Conservation (phyloP, 257 asterid species). For the Primulina eburnea region DNA sequence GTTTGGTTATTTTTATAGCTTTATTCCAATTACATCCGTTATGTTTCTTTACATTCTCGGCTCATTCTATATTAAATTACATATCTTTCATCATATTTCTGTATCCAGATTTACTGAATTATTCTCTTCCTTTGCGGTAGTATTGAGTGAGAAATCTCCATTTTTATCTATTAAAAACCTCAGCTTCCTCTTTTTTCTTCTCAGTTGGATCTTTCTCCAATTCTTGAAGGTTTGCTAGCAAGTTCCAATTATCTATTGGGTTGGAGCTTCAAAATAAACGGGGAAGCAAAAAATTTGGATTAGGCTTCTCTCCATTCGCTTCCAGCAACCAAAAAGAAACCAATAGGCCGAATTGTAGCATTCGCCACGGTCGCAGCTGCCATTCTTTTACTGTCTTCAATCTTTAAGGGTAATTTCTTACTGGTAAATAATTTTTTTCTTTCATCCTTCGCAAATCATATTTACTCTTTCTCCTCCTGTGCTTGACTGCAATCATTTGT, state of each 20-base stretch:
- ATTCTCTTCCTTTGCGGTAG: too few relatives aligned
- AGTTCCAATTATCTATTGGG: constrained; percentile 41
- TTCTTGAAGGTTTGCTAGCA: constrained; percentile 30
- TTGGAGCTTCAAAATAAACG: constrained; percentile 45
- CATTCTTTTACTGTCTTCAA: not conserved
- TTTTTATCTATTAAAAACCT: constrained; percentile 18
- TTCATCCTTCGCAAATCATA: too few relatives aligned
- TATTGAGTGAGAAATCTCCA: too few relatives aligned
- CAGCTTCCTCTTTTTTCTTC: constrained; percentile 29
- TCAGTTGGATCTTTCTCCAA: constrained; percentile 31
- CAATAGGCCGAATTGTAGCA: constrained; percentile 6
- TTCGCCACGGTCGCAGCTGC: constrained; percentile 1
- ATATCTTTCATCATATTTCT: too few relatives aligned
- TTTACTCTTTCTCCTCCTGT: too few relatives aligned
- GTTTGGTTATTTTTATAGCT: too few relatives aligned
- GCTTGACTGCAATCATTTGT: too few relatives aligned
- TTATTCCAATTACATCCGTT: too few relatives aligned
- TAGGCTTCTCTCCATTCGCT: constrained; percentile 32
- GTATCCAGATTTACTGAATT: too few relatives aligned
- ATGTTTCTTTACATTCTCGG: too few relatives aligned
- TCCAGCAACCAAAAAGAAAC: constrained; percentile 27
- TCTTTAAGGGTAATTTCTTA: constrained; percentile 11
- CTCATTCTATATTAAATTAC: too few relatives aligned
- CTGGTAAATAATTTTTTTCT: not conserved
- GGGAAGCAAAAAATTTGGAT: constrained; percentile 28